phyloP scores from a whole-genome alignment of 305 asterid genomes.

The Salvia sclarea region DNA sequence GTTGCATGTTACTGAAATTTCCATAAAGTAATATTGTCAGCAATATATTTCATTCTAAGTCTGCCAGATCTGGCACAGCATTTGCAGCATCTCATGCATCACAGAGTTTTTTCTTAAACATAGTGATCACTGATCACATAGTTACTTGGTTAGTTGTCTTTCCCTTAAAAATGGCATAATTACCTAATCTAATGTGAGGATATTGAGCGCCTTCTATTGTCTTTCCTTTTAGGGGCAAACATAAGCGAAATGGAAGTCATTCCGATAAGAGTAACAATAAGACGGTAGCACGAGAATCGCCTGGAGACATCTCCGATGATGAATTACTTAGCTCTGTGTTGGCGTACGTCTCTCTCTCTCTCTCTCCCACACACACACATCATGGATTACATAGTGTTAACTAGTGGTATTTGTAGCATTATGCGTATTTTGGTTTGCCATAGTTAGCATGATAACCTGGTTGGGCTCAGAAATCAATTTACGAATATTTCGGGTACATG shows the following conservation, averaged over 20 bases:
- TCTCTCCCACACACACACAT: constrained; percentile 13
- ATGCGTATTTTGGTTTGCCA: not conserved
- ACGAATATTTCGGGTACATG: not conserved
- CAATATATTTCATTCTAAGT: not conserved
- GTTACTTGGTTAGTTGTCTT: constrained; percentile 10
- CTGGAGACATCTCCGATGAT: constrained; percentile 52
- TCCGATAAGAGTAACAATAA: constrained; percentile 36
- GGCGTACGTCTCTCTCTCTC: constrained; percentile 45
- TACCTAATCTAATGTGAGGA: constrained; percentile 10
- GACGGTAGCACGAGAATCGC: constrained; percentile 39
- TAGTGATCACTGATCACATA: constrained; percentile 4
- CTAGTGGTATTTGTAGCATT: constrained; percentile 11
- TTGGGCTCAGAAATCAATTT: not conserved
- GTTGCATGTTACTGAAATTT: constrained; percentile 11
- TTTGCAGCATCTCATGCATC: constrained; percentile 5
- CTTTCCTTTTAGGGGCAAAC: constrained; percentile 49
- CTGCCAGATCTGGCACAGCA: not conserved
- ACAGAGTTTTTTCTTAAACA: too few relatives aligned
- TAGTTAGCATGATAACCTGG: not conserved
- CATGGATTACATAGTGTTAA: constrained; percentile 15
- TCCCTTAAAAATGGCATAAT: constrained; percentile 13
- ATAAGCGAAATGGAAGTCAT: constrained; percentile 40
- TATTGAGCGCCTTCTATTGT: constrained; percentile 21
- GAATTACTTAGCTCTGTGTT: constrained; percentile 56
- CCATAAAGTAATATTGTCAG: not conserved